phyloP scores from a whole-genome alignment of 331 rosid species.

The Stylosanthes scabra region DNA sequence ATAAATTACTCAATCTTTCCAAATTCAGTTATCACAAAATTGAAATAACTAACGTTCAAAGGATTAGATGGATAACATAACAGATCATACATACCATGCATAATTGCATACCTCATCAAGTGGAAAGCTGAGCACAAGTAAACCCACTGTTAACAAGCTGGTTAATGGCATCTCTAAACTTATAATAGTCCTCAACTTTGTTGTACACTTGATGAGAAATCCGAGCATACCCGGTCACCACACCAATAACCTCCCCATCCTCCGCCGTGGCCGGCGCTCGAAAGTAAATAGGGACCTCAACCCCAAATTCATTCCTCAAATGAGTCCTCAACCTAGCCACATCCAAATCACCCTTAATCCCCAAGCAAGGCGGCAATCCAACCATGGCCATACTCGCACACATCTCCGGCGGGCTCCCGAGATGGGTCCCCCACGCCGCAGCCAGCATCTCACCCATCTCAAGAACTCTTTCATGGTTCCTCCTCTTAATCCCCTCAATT shows the following conservation, averaged over 20 bases:
- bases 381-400: constrained; percentile 85
- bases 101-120: constrained; percentile 42
- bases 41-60: not conserved
- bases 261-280: constrained; percentile 55
- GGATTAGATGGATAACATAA: constrained; percentile 13
- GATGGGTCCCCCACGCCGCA: constrained; percentile 70
- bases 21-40: not conserved
- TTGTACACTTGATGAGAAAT: constrained; percentile 88
- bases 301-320: constrained; percentile 65
- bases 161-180: constrained; percentile 64
- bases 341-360: constrained; percentile 58
- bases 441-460: constrained; percentile 82
- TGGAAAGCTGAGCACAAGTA: constrained; percentile 60
- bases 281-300: constrained; percentile 77
- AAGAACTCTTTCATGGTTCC: constrained; percentile 73
- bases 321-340: constrained; percentile 52
- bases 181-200: constrained; percentile 62
- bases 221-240: constrained; percentile 72
- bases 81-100: constrained; percentile 11
- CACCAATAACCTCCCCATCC: constrained; percentile 49
- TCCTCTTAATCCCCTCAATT: constrained; percentile 71
- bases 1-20: not conserved
- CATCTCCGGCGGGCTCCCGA: constrained; percentile 81
- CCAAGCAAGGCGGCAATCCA: constrained; percentile 77
- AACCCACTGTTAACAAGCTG: constrained; percentile 66